Evolutionary conservation across 352 stramenopile genomes (phyloP), one percentile per base, ranked within the genome.

Genomic region (Thalassiosira pacifica): DNA sequence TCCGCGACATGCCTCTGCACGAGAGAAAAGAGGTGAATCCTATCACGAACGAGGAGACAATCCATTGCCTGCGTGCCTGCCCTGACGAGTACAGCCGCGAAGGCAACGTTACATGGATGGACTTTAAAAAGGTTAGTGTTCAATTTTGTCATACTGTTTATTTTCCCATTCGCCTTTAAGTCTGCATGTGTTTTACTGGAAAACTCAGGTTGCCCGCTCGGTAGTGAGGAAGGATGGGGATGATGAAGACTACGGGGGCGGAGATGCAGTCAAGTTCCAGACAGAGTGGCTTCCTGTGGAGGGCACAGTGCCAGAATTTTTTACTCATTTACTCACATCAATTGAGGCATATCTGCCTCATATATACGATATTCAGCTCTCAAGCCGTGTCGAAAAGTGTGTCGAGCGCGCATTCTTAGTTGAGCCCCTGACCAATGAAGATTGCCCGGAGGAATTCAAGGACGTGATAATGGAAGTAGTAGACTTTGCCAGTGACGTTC

Each of bases 401-500:
- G 4, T 5, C 6, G 55, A 65, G 22, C 2, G 55, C 1, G 55
- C 55, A 22, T 65, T 65, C 31, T 2, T 65, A 34, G 22, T 65
- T 40, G 24, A 40, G 4, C 55, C 55, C 34, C 6, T n/a, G 13
- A 26, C 27, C 18, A 22, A 19, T 34, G 26, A 65, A 11, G 55
- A 65, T n/a, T 65, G 55, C 19, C 55, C 55, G 1, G 55, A 65
- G 1, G 24, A 40, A n/a, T 65, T 40, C 55, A 65, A 65, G 37
- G 2, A 65, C 11, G 26, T 40, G 13, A 26, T 65, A 0, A 40
- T 3, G 3, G 55, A 65, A 26, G 22, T 34, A 19, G 55, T 65
- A 34, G 55, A 65, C 22, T 65, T 65, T n/a, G 4, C 55, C 1
- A 65, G 24, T 65, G 55, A 65, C 26, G 37, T 65, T 16, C 55